Base-by-base conservation (phyloP, 495 filamentous ascomycete species). In the Podospora didyma region DNA sequence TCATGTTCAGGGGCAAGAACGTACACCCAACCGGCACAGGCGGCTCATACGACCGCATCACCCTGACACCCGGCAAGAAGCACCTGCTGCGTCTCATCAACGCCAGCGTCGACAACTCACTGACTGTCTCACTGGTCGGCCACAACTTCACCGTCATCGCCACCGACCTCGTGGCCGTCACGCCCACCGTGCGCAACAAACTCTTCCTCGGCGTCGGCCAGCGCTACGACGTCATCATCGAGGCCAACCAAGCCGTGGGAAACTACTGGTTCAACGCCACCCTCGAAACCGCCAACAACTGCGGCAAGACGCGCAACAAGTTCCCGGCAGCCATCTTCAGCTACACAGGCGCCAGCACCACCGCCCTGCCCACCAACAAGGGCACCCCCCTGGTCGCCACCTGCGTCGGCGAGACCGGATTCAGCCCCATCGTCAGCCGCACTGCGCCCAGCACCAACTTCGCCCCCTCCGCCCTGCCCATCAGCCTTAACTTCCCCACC, bases 201-300 rank as follows among this genome's bases (percentile, higher is more conserved):
- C 60, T 89, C 16, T 69, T 71, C 37, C 73, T 91, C 37, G 81
- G 66, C 42, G 85, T 89, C 55, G 87, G 85, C 7, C 86, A 90
- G 69, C 79, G 88, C 34, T 88, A 88, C 67, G 82, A 90, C 60
- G 72, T 90, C 23, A 81, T 89, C 53, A 72, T 90, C 44, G 75
- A 79, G 24, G 87, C 86, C 19, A 75, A 82, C 58, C 70, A 82
- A 49, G 49, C 63, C 12, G 57, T 65, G 11, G 75, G 57, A 24
- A 77, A 82, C 60, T 90, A 84, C 72, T 91, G 88, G 88, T 56
- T 76, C 58, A 68, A 73, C 31, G 73, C 70, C 4, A 73, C 68
- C 6, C 63, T 68, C 35, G 58, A 67, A 9, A 35, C 57, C 2
- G 35, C 22, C 48, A 62, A 56, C 42, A 53, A 51, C 46, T 70